phyloP scores from a whole-genome alignment of 2,329 filamentous ascomycete genomes.

The Sclerotinia glacialis region DNA sequence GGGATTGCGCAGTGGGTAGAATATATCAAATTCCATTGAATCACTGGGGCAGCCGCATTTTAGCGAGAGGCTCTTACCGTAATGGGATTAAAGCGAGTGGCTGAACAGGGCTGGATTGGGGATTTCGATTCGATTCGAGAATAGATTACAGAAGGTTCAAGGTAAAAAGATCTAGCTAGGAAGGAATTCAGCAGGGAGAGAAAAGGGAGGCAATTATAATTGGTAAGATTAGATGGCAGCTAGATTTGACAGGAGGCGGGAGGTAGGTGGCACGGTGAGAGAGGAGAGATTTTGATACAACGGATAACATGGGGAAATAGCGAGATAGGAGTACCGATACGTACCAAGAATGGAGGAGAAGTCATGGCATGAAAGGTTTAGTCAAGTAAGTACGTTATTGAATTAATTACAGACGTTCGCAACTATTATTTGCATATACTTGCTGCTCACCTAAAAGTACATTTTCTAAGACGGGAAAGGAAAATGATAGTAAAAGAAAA shows the following conservation, averaged over 20 bases:
- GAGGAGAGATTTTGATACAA: background rate
- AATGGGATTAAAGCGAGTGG: constrained; percentile 18
- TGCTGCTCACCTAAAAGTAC: background rate
- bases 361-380: background rate
- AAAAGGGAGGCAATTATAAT: background rate
- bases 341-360: background rate
- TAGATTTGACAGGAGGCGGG: constrained; percentile 23
- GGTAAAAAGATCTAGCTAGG: background rate
- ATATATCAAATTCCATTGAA: constrained; percentile 30
- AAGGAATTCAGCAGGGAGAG: background rate
- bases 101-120: constrained; percentile 16
- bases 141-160: constrained; percentile 2
- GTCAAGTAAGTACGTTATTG: background rate
- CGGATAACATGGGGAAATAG: background rate
- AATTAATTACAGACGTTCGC: too few species aligned
- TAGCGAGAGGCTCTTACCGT: constrained; percentile 27
- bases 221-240: background rate
- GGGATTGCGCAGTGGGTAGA: constrained; percentile 23
- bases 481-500: background rate
- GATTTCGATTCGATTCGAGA: background rate
- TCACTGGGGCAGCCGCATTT: constrained; percentile 26
- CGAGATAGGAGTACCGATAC: too few species aligned
- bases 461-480: too few species aligned
- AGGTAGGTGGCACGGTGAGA: background rate
- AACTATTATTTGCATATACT: background rate